Base-by-base conservation (phyloP, 495 filamentous ascomycete species). In the Physcia stellaris region DNA sequence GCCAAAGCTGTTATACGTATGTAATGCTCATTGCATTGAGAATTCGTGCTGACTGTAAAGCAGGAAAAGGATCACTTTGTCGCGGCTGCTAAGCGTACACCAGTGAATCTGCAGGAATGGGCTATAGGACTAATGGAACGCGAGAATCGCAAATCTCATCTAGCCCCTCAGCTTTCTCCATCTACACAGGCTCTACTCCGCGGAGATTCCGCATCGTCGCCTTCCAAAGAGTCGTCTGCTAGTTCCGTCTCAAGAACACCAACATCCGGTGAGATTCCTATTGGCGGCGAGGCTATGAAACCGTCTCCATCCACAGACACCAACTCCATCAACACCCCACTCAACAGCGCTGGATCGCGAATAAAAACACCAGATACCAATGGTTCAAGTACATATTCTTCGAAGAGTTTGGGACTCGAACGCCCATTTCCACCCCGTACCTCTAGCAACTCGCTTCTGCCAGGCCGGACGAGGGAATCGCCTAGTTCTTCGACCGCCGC, bases 61-160 rank as follows among this genome's bases (percentile, higher is more conserved):
- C 40, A 93, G 85, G 86, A 94, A 42, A 77, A 79, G 38, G 87
- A 95, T 54, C 74, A 80, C 1, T 95, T 95, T 57, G 66, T 95
- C n/a, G 83, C 86, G 52, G 87, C 87, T 33, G 87, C 86, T 22
- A 94, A 92, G 64, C 77, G 87, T 32, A 95, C 87, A 1, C 87
- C 87, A 0, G 87, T 95, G 4, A 79, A 95, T 55, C 64, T 95
- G 13, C 73, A 80, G 60, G 78, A 80, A 37, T 95, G 87, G 87
- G 86, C 87, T 17, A 76, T 86, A 34, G 74, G 80, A 50, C 71
- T 95, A 68, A 86, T 94, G 74, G 83, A 92, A 45, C 73, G 75
- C 43, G 76, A 93, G 48, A 90, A 93, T 51, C 83, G 86, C 49
- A 92, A 87, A 57, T 92, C 84, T 4, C 87, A 95, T 58, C 70